These are phyloP conservation scores for Geranomyces michiganensis DNA, from an alignment of 192 early-diverging fungal species.

Conservation along the genomic window DNA sequence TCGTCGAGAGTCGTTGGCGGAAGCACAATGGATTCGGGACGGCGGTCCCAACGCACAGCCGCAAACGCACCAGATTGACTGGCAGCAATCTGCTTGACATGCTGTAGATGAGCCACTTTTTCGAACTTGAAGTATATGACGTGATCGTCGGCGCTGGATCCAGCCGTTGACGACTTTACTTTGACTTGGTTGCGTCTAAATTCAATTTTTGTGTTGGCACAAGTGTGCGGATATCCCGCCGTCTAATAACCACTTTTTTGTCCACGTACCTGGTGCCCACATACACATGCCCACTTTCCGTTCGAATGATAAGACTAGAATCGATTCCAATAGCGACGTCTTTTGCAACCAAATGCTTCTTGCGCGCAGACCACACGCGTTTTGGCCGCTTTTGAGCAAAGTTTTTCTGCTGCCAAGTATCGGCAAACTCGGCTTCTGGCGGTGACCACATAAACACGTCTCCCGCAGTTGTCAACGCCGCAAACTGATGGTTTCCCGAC, in stretches of 20 bases:
- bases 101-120: conserved; percentile 61
- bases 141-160: not conserved
- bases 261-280: conserved; percentile 45
- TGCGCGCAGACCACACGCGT: conserved; percentile 62
- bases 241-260: not conserved
- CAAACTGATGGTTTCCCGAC: conserved; percentile 51
- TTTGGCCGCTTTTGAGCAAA: conserved; percentile 51
- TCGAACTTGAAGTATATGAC: conserved; percentile 55
- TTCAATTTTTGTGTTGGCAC: too few relatives aligned
- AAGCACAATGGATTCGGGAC: conserved; percentile 36
- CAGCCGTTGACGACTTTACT: conserved; percentile 20
- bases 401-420: conserved; percentile 42
- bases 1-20: conserved; percentile 33
- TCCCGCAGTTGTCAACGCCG: conserved; percentile 42
- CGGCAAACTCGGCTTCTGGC: conserved; percentile 28
- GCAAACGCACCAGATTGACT: conserved; percentile 68
- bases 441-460: conserved; percentile 66
- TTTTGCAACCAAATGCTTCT: conserved; percentile 46
- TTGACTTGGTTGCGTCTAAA: conserved; percentile 37
- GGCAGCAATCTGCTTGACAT: conserved; percentile 58
- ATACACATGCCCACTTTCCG: conserved; percentile 67
- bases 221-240: not conserved
- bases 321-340: conserved; percentile 74
- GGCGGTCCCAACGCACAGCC: conserved; percentile 57
- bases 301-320: conserved; percentile 66